A percentile compares a stretch with the other conserved stretches of the same genome.
These are phyloP conservation scores for Saccharomyces paradoxus DNA, from an alignment of 805 yeast species.

Conservation along the genomic window DNA sequence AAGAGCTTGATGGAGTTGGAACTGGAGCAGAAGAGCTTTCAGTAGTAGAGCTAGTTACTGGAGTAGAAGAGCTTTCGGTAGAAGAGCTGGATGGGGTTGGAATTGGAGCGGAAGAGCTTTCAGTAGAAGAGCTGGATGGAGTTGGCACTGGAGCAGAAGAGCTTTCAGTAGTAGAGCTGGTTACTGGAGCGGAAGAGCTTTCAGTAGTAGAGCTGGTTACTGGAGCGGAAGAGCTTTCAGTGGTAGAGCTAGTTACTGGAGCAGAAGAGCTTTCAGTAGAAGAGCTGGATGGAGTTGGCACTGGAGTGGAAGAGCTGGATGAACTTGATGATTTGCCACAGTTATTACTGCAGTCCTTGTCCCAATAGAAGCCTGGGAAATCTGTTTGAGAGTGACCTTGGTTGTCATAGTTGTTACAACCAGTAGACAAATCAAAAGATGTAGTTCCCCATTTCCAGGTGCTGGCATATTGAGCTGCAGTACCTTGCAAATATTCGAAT, in stretches of 20 bases:
- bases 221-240: not conserved
- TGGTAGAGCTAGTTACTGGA: not conserved
- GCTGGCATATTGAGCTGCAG: slow-evolving; percentile 5
- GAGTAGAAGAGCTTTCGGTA: not conserved
- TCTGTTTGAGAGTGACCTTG: slow-evolving; percentile 24
- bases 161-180: not conserved
- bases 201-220: not conserved
- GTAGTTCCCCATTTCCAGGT: slow-evolving; percentile 9
- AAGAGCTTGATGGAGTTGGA: not conserved
- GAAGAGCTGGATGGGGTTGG: not conserved
- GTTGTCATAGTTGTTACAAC: slow-evolving; percentile 22
- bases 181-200: not conserved
- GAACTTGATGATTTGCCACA: not conserved
- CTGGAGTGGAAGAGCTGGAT: not conserved
- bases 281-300: not conserved
- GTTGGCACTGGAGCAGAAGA: not conserved
- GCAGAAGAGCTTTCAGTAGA: not conserved
- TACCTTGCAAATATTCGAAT: slow-evolving; percentile 27
- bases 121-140: not conserved
- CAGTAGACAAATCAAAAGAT: slow-evolving; percentile 20
- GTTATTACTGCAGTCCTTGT: not conserved
- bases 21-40: not conserved
- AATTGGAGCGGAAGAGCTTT: not conserved
- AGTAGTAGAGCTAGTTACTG: not conserved
- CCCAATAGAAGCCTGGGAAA: slow-evolving; percentile 23